A percentile compares a stretch with the other conserved stretches of the same genome.
Conservation (phyloP, 2,329 filamentous ascomycete species). For the Lachnellula arida region DNA sequence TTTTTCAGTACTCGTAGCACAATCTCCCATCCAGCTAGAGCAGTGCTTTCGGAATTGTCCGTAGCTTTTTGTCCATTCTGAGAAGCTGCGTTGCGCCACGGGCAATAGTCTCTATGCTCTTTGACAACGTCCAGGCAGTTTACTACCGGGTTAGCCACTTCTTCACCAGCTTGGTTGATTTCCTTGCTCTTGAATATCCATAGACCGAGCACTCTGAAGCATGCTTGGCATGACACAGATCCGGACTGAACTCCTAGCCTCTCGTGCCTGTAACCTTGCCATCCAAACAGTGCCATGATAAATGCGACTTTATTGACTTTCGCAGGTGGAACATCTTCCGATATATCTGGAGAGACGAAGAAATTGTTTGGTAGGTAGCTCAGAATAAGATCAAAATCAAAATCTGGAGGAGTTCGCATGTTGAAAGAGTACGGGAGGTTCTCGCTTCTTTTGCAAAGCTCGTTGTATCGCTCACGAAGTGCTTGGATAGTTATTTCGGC, state of each 20-base stretch:
- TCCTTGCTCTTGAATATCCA: conserved; percentile 89
- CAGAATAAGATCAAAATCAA: conserved; percentile 48
- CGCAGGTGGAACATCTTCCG: neutral
- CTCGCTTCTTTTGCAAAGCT: conserved; percentile 48
- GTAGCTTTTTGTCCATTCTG: conserved; percentile 46
- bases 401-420: conserved; percentile 44
- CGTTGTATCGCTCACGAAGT: conserved; percentile 61
- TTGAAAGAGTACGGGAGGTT: conserved; percentile 60
- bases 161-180: conserved; percentile 47
- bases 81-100: conserved; percentile 64
- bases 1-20: conserved; percentile 53
- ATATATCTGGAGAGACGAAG: conserved; percentile 36
- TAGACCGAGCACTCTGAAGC: conserved; percentile 80
- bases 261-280: conserved; percentile 51
- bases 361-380: conserved; percentile 50
- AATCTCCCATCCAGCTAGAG: conserved; percentile 50
- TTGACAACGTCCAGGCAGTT: conserved; percentile 62
- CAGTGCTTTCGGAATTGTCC: conserved; percentile 28
- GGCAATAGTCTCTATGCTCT: conserved; percentile 80
- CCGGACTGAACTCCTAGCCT: conserved; percentile 27
- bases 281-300: conserved; percentile 66
- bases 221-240: conserved; percentile 68
- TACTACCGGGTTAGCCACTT: conserved; percentile 55
- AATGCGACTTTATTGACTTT: conserved; percentile 58
- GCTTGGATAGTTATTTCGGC: conserved; percentile 52